Percentiles rank a stretch among this genome's conserved stretches.
Conservation (phyloP, 2,329 filamentous ascomycete species). For the Pseudogymnoascus sp. region DNA sequence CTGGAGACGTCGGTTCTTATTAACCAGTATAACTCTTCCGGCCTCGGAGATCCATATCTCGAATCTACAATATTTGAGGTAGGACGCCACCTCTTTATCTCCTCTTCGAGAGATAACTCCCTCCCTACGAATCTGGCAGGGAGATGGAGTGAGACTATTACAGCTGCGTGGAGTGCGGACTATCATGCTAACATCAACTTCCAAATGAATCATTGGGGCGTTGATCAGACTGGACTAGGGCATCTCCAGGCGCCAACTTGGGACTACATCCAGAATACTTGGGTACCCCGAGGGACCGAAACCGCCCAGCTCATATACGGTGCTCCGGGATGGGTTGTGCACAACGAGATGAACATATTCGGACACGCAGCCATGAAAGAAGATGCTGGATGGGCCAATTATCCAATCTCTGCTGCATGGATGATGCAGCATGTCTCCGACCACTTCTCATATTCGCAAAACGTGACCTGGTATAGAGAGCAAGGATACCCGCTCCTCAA, state of each 20-base stretch:
- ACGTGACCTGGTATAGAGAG: slow-evolving; percentile 39
- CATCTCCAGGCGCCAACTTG: slow-evolving; percentile 41
- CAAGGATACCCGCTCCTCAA: slow-evolving; percentile 48
- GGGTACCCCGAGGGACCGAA: slow-evolving; percentile 45
- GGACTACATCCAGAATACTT: slow-evolving; percentile 46
- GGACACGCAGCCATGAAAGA: slow-evolving; percentile 47
- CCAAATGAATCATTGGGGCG: slow-evolving; percentile 55
- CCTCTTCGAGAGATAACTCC: slow-evolving; percentile 42
- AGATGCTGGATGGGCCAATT: slow-evolving; percentile 34
- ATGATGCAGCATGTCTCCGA: slow-evolving; percentile 55
- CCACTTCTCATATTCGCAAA: slow-evolving; percentile 46
- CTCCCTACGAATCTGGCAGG: slow-evolving; percentile 52
- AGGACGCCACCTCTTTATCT: slow-evolving; percentile 47
- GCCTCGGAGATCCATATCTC: slow-evolving; percentile 43
- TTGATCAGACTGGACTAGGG: slow-evolving; percentile 45
- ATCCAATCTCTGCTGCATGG: slow-evolving; percentile 47
- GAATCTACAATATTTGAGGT: slow-evolving; percentile 48
- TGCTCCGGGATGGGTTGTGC: slow-evolving; percentile 45
- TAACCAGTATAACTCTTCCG: slow-evolving; percentile 26
- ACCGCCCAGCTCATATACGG: slow-evolving; percentile 48
- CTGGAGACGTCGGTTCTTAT: slow-evolving; percentile 35
- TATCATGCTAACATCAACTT: slow-evolving; percentile 54
- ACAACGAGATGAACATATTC: slow-evolving; percentile 53
- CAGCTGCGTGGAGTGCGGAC: slow-evolving; percentile 45
- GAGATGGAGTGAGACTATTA: slow-evolving; percentile 42